A percentile compares a stretch with the other conserved stretches of the same genome.
Evolutionary conservation across 176 grass and related monocot species (phyloP).

Genomic region (Phyllostachys edulis): DNA sequence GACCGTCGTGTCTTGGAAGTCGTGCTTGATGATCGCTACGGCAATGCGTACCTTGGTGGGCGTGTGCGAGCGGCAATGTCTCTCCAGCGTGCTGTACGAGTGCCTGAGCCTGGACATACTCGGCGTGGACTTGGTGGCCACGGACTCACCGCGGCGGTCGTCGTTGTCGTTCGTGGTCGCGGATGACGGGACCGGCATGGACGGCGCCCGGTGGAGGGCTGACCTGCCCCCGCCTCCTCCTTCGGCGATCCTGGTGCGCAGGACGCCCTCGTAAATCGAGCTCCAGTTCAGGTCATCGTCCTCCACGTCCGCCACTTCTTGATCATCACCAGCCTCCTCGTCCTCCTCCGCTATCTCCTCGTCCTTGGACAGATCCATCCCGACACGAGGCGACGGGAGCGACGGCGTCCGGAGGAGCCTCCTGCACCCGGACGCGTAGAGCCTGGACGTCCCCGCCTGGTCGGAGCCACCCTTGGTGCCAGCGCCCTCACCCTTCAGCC

Average conservation of each 20-base stretch:
- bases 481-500: background rate
- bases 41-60: slow-evolving; percentile 29
- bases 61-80: slow-evolving; percentile 21
- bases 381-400: slow-evolving; percentile 30
- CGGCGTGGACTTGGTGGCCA: background rate
- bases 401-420: slow-evolving; percentile 46
- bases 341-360: background rate
- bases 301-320: background rate
- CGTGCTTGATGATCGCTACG: background rate
- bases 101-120: slow-evolving; percentile 36
- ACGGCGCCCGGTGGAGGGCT: slow-evolving; percentile 49
- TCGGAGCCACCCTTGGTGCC: background rate
- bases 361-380: background rate
- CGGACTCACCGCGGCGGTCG: background rate
- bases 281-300: slow-evolving; percentile 56
- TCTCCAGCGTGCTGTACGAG: slow-evolving; percentile 41
- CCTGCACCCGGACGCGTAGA: background rate
- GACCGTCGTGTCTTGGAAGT: background rate
- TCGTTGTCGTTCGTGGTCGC: background rate
- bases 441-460: background rate
- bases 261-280: slow-evolving; percentile 60
- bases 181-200: slow-evolving; percentile 38
- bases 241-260: slow-evolving; percentile 24
- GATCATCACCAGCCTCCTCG: background rate
- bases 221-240: background rate